phyloP scores from a whole-genome alignment of 2,329 filamentous ascomycete species.

The Trichoderma semiorbis region DNA sequence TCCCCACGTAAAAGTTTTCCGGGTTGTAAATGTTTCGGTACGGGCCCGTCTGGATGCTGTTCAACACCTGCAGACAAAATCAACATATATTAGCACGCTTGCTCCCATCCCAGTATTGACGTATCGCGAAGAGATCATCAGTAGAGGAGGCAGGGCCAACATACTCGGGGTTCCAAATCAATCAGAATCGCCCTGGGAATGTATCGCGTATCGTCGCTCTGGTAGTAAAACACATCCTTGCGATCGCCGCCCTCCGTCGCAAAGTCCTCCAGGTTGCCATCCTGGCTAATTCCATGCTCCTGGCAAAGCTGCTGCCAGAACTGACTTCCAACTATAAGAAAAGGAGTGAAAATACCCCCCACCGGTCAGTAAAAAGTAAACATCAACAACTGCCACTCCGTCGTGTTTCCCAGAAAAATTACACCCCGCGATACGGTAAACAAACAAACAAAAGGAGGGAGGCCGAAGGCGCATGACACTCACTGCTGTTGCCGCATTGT shows the following conservation, averaged over 20 bases:
- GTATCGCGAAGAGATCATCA: background rate
- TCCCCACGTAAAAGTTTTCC: slow-evolving; percentile 97
- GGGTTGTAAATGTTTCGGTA: slow-evolving; percentile 99
- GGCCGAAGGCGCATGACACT: slow-evolving; percentile 40
- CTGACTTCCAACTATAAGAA: slow-evolving; percentile 75
- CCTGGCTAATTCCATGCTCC: slow-evolving; percentile 95
- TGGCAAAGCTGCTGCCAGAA: slow-evolving; percentile 99
- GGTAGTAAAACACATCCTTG: slow-evolving; percentile 99
- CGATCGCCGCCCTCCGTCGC: slow-evolving; percentile 95
- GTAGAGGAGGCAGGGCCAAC: background rate
- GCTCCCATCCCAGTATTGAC: background rate
- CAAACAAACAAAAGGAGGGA: background rate
- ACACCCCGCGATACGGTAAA: background rate
- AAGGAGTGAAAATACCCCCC: slow-evolving; percentile 15
- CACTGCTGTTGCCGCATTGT: slow-evolving; percentile 99
- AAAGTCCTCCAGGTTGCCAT: slow-evolving; percentile 96
- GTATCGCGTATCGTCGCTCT: slow-evolving; percentile 97
- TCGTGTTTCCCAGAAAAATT: too few species aligned
- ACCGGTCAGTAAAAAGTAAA: background rate
- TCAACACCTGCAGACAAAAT: slow-evolving; percentile 62
- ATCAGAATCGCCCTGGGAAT: slow-evolving; percentile 94
- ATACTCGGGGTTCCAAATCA: slow-evolving; percentile 85
- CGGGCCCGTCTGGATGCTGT: slow-evolving; percentile 85
- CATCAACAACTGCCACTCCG: background rate
- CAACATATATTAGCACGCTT: background rate